Conservation (phyloP, 2,329 filamentous ascomycete genomes). For the Samsoniella hepiali region DNA sequence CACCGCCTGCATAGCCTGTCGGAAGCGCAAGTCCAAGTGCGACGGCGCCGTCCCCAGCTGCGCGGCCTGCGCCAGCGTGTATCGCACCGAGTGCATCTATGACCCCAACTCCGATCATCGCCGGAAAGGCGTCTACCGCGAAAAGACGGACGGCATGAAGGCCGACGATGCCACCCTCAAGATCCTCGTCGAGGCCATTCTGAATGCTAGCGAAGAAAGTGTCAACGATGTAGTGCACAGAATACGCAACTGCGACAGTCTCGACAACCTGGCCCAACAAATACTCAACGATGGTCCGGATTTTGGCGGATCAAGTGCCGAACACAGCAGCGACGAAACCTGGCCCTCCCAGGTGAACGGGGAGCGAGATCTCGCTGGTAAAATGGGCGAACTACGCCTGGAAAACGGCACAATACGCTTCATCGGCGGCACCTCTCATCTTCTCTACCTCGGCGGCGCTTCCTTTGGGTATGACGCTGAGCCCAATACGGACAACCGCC, state of each 20-base stretch:
- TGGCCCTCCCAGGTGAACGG: constrained; percentile 45
- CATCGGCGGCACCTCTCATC: constrained; percentile 89
- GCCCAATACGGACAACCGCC: constrained; percentile 44
- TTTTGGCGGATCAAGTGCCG: constrained; percentile 25
- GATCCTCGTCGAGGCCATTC: constrained; percentile 86
- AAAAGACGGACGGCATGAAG: constrained; percentile 85
- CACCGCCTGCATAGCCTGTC: constrained; percentile 79
- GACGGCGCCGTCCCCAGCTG: constrained; percentile 89
- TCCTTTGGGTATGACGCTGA: constrained; percentile 37
- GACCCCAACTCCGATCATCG: constrained; percentile 95
- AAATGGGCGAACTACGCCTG: constrained; percentile 86
- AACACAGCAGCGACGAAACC: constrained; percentile 39
- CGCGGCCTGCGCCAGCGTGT: constrained; percentile 93
- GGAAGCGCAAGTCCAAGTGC: constrained; percentile 80
- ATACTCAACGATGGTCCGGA: constrained; percentile 37
- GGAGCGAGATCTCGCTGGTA: constrained; percentile 82
- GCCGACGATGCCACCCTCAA: constrained; percentile 84
- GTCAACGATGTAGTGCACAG: constrained; percentile 76
- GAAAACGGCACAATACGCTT: constrained; percentile 87
- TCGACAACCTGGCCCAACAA: constrained; percentile 54
- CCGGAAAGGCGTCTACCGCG: constrained; percentile 93
- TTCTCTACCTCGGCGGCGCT: constrained; percentile 71
- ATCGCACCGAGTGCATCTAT: constrained; percentile 86
- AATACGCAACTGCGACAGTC: constrained; percentile 80
- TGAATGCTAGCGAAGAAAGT: constrained; percentile 87